These are phyloP conservation scores for Fusarium nanum DNA, from an alignment of 2,329 filamentous ascomycete species.

Conservation along the genomic window DNA sequence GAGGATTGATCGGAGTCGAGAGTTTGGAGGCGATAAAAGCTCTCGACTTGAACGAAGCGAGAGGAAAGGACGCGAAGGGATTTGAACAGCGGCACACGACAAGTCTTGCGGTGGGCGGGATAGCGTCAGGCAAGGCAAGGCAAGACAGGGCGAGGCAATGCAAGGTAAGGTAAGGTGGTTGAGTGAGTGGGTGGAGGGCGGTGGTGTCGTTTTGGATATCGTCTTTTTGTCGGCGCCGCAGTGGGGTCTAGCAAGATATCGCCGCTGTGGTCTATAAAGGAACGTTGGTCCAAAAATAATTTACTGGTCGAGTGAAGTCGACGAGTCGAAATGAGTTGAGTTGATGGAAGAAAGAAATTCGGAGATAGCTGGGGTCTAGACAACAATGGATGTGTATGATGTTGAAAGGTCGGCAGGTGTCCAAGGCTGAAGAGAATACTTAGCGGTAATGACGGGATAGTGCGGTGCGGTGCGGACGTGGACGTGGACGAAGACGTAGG, in stretches of 20 bases:
- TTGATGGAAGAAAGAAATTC: neutral
- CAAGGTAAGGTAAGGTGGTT: conserved; percentile 16
- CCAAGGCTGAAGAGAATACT: conserved; percentile 38
- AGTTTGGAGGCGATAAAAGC: conserved; percentile 23
- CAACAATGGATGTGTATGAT: conserved; percentile 30
- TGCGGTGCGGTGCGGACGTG: conserved; percentile 14
- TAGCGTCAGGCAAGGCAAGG: conserved; percentile 21
- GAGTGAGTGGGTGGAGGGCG: conserved; percentile 26
- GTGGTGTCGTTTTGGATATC: conserved; percentile 44
- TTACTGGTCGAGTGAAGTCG: conserved; percentile 21
- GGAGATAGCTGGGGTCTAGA: neutral
- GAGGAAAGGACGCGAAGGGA: conserved; percentile 24
- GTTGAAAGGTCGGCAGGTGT: conserved; percentile 32
- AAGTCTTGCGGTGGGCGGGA: conserved; percentile 39
- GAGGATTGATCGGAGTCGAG: conserved; percentile 28
- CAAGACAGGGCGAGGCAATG: conserved; percentile 7
- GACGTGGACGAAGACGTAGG: conserved; percentile 24
- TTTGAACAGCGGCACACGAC: conserved; percentile 36
- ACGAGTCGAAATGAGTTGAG: neutral
- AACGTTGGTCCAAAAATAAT: conserved; percentile 33
- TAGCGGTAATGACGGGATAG: conserved; percentile 16
- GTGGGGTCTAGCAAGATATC: conserved; percentile 41
- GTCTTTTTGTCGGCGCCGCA: conserved; percentile 42
- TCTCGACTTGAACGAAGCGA: conserved; percentile 17
- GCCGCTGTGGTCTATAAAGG: conserved; percentile 30